Conservation (phyloP, 805 yeast species). For the Teunomyces gatunensis region DNA sequence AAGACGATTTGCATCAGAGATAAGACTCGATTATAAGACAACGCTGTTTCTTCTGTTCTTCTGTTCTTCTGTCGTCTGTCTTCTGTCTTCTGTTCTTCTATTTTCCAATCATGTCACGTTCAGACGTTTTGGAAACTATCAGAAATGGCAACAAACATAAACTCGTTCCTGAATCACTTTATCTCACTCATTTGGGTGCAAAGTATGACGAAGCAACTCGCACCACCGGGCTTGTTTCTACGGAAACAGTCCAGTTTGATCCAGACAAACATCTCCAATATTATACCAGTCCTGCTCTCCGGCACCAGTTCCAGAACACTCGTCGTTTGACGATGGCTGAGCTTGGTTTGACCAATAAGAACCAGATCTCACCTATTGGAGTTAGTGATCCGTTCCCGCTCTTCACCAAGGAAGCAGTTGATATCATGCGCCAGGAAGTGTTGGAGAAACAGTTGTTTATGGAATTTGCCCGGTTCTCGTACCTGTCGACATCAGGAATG, state of each 20-base stretch:
- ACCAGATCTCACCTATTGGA: conserved; percentile 54
- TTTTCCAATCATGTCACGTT: conserved; percentile 3
- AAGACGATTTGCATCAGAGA: conserved; percentile 1
- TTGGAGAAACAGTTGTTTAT: conserved; percentile 45
- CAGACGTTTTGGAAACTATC: conserved; percentile 30
- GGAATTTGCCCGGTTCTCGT: conserved; percentile 42
- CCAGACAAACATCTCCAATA: conserved; percentile 34
- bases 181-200: conserved; percentile 30
- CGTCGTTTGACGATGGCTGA: conserved; percentile 45
- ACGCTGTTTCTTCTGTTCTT: background rate
- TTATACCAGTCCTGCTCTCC: conserved; percentile 18
- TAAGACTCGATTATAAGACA: background rate
- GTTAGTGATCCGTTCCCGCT: conserved; percentile 60
- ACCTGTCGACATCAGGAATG: conserved; percentile 46
- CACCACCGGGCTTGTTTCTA: conserved; percentile 7
- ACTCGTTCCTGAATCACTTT: conserved; percentile 28
- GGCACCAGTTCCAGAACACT: conserved; percentile 22
- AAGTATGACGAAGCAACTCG: conserved; percentile 19
- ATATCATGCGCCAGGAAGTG: conserved; percentile 56
- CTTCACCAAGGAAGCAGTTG: conserved; percentile 58
- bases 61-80: background rate
- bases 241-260: conserved; percentile 20
- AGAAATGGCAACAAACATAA: conserved; percentile 38
- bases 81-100: no score
- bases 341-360: conserved; percentile 42